Evolutionary conservation across 83 land plant species (phyloP).

Genomic region (Picea abies): DNA sequence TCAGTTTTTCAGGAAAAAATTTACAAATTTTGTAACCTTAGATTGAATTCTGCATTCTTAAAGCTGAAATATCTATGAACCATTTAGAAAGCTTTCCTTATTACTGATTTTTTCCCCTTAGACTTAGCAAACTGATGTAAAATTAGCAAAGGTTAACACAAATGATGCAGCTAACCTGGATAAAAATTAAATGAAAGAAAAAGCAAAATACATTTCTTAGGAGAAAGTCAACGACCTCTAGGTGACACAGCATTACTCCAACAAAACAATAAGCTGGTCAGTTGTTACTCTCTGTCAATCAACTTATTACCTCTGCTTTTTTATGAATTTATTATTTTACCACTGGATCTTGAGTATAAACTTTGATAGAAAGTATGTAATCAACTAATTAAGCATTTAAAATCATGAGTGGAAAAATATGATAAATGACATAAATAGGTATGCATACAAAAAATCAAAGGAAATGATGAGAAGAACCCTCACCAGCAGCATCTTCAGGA

Average conservation of each 20-base stretch:
- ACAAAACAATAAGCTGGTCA: neutral
- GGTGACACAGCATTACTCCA: neutral
- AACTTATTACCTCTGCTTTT: neutral
- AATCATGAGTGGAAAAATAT: neutral
- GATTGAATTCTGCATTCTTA: too few species aligned
- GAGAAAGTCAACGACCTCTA: too few species aligned
- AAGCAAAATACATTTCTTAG: too few species aligned
- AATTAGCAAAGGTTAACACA: too few species aligned
- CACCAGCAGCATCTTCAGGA: slow-evolving; percentile 84
- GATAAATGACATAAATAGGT: neutral
- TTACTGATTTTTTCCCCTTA: too few species aligned
- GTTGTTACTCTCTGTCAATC: neutral
- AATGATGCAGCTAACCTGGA: too few species aligned
- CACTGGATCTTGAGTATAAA: neutral
- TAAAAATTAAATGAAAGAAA: too few species aligned
- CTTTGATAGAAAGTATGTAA: neutral
- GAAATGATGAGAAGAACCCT: neutral
- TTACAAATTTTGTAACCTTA: too few species aligned
- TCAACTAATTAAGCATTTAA: neutral
- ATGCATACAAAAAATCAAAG: neutral
- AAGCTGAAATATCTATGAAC: too few species aligned
- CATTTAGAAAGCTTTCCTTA: too few species aligned
- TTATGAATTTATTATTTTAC: neutral
- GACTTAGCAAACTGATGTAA: too few species aligned
- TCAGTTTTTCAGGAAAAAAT: too few species aligned